Evolutionary conservation across 2,329 filamentous ascomycete species (phyloP), one percentile per base, ranked within the genome.

Genomic region (Lizonia empirigonia): DNA sequence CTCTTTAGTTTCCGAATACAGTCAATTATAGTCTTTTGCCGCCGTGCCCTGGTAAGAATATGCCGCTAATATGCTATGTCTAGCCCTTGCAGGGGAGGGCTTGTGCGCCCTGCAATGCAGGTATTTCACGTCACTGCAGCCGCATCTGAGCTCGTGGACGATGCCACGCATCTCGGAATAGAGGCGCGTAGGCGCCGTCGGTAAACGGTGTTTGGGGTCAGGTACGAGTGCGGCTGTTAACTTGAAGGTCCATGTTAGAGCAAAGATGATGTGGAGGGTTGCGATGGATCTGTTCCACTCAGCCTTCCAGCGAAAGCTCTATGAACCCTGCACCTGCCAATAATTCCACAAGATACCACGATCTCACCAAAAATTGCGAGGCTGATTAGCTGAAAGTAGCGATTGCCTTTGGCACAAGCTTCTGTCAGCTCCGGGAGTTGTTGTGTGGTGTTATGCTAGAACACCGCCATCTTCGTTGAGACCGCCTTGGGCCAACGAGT

Each of bases 281-380:
- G 53, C 47, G 35, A 55, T 23, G 41, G 39, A 50, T 15, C 35
- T 49, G 44, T 32, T 48, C 44, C 46, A 55, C 59, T 62, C 60
- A 59, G 60, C 60, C 56, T 59, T 56, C 50, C 60, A 51, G 52
- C 37, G 26, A 16, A 32, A 50, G 26, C 16, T 34, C 36, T 39
- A 35, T 56, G 18, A 64, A 58, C 67, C 63, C 56, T 66, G 64
- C 65, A 67, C 50, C 39, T 46, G 48, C 68, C 66, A 70, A 53
- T 70, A 59, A 40, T 56, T 68, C 55, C 18, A 36, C 15, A 19
- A 22, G 24, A 42, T 18, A 30, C 36, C 48, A 40, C 47, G 18
- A 26, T 54, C 20, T 52, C 15, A 52, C 40, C 34, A 39, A 49
- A 63, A 64, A 60, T 49, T 49, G 57, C 66, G 59, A 72, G 69